Evolutionary conservation across 2,329 filamentous ascomycete species (phyloP).

Genomic region (Cladosporium sp.): DNA sequence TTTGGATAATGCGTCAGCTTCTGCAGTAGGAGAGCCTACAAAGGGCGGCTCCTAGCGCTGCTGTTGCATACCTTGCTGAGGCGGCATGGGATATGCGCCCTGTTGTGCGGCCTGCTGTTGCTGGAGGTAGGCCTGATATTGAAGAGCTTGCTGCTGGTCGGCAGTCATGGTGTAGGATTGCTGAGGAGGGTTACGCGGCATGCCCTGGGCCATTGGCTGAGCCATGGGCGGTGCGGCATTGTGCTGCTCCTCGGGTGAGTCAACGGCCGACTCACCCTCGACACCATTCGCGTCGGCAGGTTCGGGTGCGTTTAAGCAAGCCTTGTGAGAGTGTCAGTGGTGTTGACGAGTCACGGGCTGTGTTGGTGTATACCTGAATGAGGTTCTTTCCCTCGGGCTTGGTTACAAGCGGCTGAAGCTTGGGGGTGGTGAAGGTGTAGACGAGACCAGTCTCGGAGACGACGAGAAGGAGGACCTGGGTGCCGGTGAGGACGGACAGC

Average conservation of each 20-base stretch:
- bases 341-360: constrained; percentile 2
- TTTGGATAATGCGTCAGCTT: constrained; percentile 13
- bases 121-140: constrained; percentile 38
- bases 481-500: constrained; percentile 93
- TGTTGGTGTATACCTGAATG: constrained; percentile 67
- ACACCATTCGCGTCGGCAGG: constrained; percentile 67
- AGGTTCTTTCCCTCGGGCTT: constrained; percentile 99
- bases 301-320: constrained; percentile 94
- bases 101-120: constrained; percentile 34
- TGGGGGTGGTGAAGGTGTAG: constrained; percentile 97
- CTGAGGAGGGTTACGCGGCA: constrained; percentile 25
- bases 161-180: constrained; percentile 32
- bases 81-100: constrained; percentile 35
- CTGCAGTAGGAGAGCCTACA: constrained; percentile 13
- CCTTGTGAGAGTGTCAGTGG: constrained; percentile 51
- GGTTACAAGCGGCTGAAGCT: constrained; percentile 95
- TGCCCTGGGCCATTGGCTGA: constrained; percentile 30
- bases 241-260: constrained; percentile 85
- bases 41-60: constrained; percentile 22
- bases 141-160: constrained; percentile 35
- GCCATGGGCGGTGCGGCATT: constrained; percentile 47
- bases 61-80: constrained; percentile 32
- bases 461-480: constrained; percentile 92
- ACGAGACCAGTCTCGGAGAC: constrained; percentile 96
- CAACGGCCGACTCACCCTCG: constrained; percentile 55